Evolutionary conservation across 441 rosid genomes (phyloP).

Genomic region (Erodium trifolium): DNA sequence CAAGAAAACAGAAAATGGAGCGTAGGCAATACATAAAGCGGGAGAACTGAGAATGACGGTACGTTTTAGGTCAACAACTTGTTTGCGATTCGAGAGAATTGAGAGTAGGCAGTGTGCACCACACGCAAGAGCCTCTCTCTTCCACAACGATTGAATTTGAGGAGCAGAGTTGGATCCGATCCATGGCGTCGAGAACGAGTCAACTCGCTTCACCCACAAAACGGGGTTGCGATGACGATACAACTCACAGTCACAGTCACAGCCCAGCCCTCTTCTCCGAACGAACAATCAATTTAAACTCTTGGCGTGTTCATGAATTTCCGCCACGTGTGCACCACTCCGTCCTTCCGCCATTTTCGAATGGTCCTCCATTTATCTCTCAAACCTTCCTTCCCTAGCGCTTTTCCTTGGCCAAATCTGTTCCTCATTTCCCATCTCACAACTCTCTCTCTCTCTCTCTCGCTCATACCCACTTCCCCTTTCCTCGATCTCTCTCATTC

Average conservation of each 20-base stretch:
- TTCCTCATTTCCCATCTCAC: slow-evolving; percentile 1
- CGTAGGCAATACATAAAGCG: no score
- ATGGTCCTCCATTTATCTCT: slow-evolving; percentile 6
- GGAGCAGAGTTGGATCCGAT: neutral
- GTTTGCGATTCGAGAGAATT: no score
- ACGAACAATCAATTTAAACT: neutral
- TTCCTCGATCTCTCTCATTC: neutral
- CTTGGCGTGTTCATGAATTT: neutral
- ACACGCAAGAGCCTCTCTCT: neutral
- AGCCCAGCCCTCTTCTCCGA: neutral
- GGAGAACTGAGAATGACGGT: no score
- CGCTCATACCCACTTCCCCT: neutral
- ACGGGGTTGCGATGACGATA: neutral
- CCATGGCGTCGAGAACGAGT: neutral
- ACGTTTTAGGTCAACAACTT: no score
- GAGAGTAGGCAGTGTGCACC: no score
- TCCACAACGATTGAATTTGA: neutral
- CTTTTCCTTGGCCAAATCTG: neutral
- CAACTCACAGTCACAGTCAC: no score
- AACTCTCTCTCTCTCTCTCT: neutral
- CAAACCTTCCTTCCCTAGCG: neutral
- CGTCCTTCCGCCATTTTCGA: slow-evolving; percentile 21
- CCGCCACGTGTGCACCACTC: slow-evolving; percentile 3
- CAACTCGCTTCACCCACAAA: neutral
- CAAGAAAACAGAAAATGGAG: no score